Conservation (phyloP, 495 filamentous ascomycete species). For the Chaetomidium leptoderma region DNA sequence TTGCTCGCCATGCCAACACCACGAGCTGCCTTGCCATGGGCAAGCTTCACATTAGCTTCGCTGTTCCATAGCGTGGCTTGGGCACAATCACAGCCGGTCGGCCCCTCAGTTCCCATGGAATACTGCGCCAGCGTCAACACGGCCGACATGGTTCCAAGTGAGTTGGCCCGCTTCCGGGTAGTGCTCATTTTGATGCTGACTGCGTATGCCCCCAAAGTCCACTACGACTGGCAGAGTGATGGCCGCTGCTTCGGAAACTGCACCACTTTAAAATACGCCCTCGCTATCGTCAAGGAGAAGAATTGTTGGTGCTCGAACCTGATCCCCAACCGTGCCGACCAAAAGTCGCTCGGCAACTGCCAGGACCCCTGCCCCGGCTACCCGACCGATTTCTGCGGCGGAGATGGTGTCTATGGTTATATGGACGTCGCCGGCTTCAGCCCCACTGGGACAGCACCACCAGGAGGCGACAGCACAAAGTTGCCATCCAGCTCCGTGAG, state of each 20-base stretch:
- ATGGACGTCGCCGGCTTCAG: slow-evolving; percentile 25
- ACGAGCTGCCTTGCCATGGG: slow-evolving; percentile 23
- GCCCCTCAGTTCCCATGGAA: slow-evolving; percentile 31
- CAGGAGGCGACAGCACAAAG: slow-evolving; percentile 6
- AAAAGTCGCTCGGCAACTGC: slow-evolving; percentile 35
- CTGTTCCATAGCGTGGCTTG: slow-evolving; percentile 11
- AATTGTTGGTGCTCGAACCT: slow-evolving; percentile 46
- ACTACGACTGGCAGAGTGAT: slow-evolving; percentile 43
- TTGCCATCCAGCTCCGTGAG: slow-evolving; percentile 21
- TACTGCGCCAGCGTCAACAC: slow-evolving; percentile 45
- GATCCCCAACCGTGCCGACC: slow-evolving; percentile 30
- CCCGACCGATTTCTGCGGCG: slow-evolving; percentile 41
- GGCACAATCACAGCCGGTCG: neutral
- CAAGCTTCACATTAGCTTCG: slow-evolving; percentile 18
- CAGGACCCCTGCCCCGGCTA: slow-evolving; percentile 39
- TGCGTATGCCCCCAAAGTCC: slow-evolving; percentile 24
- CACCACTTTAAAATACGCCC: slow-evolving; percentile 28
- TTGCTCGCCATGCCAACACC: slow-evolving; percentile 23
- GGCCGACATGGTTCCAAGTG: slow-evolving; percentile 33
- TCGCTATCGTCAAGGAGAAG: slow-evolving; percentile 38
- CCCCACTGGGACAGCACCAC: slow-evolving; percentile 31
- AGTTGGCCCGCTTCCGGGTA: slow-evolving; percentile 16
- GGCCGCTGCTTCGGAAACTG: slow-evolving; percentile 43
- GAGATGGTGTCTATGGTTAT: slow-evolving; percentile 38
- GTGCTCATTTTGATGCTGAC: neutral